Base-by-base conservation (phyloP, 2,329 filamentous ascomycete genomes). In the Basipetospora chlamydospora region DNA sequence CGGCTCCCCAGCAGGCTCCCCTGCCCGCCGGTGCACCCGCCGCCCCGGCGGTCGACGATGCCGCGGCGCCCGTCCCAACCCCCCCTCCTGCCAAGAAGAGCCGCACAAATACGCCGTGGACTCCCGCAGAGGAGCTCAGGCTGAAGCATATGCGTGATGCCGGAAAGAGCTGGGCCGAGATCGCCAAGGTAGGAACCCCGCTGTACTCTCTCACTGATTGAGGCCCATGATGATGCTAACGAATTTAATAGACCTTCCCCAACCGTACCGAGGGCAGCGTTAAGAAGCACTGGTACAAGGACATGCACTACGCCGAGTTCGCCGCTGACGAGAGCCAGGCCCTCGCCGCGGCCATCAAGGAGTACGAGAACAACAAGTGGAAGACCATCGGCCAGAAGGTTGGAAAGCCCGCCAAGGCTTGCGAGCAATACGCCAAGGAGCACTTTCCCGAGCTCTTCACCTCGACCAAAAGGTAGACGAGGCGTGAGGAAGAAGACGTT, bases 261-360 rank as follows among this genome's bases (percentile, higher is more conserved):
- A 78, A 76, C 17, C 73, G 90, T 50, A 98, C 90, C 28, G 90
- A 98, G 61, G 90, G 90, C 6, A 95, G 87, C 51, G 90, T 98
- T 16, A 98, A 96, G 69, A 98, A 96, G 62, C 90, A 98, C 57
- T 98, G 90, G 88, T 96, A 98, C 60, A 96, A 96, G 83, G 90
- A 98, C 50, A 98, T 98, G 90, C 90, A 98, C 55, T 96, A 96
- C 56, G 90, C 90, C 45, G 90, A 96, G 55, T 96, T 98, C 56
- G 87, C 84, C 34, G 88, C 95, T 64, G 86, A 96, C 53, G 90
- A 95, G 73, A 85, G 77, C 52, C 71, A 77, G 48, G 81, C 82
- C 26, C 63, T 98, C 41, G 73, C 93, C 46, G 85, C 82, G 45
- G 90, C 90, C 21, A 98, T 98, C 62, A 95, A 94, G 61, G 90